phyloP scores from a whole-genome alignment of 345 rosid genomes.

The Pugionium cornutum region DNA sequence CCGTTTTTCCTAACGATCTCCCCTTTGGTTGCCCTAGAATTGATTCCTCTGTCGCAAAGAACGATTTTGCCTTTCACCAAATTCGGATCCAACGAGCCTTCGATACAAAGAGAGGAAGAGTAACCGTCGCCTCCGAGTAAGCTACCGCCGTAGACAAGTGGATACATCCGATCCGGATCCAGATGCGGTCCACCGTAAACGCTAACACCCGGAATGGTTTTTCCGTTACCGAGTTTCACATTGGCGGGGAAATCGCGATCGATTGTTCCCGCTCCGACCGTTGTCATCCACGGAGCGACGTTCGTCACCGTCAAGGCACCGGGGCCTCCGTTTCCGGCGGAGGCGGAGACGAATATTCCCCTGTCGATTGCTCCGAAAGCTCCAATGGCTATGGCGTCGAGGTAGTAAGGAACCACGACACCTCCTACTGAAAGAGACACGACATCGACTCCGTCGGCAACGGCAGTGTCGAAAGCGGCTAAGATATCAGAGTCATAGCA shows the following conservation, averaged over 20 bases:
- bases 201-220: slow-evolving; percentile 60
- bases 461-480: slow-evolving; percentile 84
- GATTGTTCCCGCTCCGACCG: slow-evolving; percentile 84
- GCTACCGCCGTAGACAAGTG: slow-evolving; percentile 70
- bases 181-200: slow-evolving; percentile 66
- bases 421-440: slow-evolving; percentile 89
- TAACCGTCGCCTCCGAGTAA: slow-evolving; percentile 65
- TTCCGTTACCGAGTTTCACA: slow-evolving; percentile 73
- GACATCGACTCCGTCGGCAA: slow-evolving; percentile 80
- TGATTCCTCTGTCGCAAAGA: slow-evolving; percentile 86
- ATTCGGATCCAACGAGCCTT: slow-evolving; percentile 69
- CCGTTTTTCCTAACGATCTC: slow-evolving; percentile 78
- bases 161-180: slow-evolving; percentile 57
- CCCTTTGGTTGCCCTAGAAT: slow-evolving; percentile 81
- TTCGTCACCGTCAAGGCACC: slow-evolving; percentile 79
- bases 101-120: slow-evolving; percentile 75
- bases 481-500: slow-evolving; percentile 92
- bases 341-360: slow-evolving; percentile 80
- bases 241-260: slow-evolving; percentile 85
- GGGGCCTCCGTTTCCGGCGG: slow-evolving; percentile 96
- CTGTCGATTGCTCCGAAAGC: slow-evolving; percentile 74
- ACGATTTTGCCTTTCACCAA: slow-evolving; percentile 71
- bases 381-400: slow-evolving; percentile 90
- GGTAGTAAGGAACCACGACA: slow-evolving; percentile 80
- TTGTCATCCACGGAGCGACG: slow-evolving; percentile 82